Conservation (phyloP, 257 asterid genomes). For the Henckelia pumila region DNA sequence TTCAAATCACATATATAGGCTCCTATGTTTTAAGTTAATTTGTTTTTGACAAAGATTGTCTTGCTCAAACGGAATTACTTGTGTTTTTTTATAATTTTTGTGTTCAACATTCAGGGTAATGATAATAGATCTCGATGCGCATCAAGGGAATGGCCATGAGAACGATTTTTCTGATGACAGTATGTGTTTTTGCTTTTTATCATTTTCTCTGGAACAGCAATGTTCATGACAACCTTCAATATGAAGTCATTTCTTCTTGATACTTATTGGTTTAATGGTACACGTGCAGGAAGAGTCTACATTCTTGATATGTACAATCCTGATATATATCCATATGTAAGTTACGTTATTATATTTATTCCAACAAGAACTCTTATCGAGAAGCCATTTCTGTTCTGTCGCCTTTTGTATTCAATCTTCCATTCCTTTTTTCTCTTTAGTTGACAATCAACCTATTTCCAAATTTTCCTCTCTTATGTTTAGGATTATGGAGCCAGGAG, state of each 20-base stretch:
- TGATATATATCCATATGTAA: constrained; percentile 83
- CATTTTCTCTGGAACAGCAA: constrained; percentile 14
- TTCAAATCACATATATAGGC: neutral
- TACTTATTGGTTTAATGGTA: constrained; percentile 26
- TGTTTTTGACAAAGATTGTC: constrained; percentile 3
- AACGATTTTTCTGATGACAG: constrained; percentile 76
- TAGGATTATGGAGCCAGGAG: constrained; percentile 84
- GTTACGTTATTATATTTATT: constrained; percentile 29
- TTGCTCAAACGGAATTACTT: constrained; percentile 15
- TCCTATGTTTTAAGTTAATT: neutral
- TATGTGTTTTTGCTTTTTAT: constrained; percentile 38
- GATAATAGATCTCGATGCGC: constrained; percentile 98
- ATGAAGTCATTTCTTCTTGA: constrained; percentile 5
- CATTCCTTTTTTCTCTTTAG: neutral
- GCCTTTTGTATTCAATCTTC: neutral
- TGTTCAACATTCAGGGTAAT: constrained; percentile 57
- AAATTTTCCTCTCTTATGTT: constrained; percentile 2
- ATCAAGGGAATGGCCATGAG: constrained; percentile 98
- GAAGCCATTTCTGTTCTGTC: neutral
- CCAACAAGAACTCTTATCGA: neutral
- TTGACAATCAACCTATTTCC: neutral
- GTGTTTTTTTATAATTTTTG: constrained; percentile 25
- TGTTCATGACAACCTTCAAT: constrained; percentile 6
- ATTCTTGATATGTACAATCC: constrained; percentile 96
- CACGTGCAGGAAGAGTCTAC: constrained; percentile 76